Conservation (phyloP, 106 monocot species). For the Triglochin maritima region DNA sequence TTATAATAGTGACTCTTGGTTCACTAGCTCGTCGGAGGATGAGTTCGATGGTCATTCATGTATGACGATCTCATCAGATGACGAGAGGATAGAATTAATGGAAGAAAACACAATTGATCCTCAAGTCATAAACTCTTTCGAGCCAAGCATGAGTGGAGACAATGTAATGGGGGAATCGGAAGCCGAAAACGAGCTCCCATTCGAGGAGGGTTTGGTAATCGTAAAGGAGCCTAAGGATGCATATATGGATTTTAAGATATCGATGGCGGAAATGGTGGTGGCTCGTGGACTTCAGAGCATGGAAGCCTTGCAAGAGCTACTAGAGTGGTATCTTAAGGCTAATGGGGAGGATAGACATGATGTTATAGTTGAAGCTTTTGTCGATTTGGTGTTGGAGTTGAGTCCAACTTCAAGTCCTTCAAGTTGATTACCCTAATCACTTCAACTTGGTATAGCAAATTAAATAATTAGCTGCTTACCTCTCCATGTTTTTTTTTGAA, state of each 20-base stretch:
- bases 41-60: conserved; percentile 14
- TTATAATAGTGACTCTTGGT: conserved; percentile 21
- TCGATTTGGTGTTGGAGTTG: conserved; percentile 9
- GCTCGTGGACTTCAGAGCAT: conserved; percentile 2
- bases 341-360: conserved; percentile 7
- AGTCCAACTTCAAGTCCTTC: too few species aligned
- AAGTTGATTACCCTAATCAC: too few species aligned
- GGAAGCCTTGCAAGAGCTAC: conserved; percentile 2
- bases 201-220: conserved; percentile 14
- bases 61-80: conserved; percentile 10
- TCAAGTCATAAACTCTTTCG: conserved; percentile 40
- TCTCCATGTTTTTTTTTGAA: too few species aligned
- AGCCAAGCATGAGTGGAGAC: conserved; percentile 33
- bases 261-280: conserved; percentile 20
- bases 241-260: conserved; percentile 7
- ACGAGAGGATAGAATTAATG: conserved; percentile 3
- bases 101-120: neutral
- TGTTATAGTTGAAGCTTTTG: conserved; percentile 11
- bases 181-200: neutral
- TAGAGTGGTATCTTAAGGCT: conserved; percentile 14
- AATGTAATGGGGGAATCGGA: conserved; percentile 29
- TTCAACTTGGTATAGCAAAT: too few species aligned
- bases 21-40: conserved; percentile 31
- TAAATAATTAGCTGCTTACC: too few species aligned
- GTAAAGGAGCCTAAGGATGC: conserved; percentile 11